Evolutionary conservation across 495 filamentous ascomycete species (phyloP).

Genomic region (Podospora comata): DNA sequence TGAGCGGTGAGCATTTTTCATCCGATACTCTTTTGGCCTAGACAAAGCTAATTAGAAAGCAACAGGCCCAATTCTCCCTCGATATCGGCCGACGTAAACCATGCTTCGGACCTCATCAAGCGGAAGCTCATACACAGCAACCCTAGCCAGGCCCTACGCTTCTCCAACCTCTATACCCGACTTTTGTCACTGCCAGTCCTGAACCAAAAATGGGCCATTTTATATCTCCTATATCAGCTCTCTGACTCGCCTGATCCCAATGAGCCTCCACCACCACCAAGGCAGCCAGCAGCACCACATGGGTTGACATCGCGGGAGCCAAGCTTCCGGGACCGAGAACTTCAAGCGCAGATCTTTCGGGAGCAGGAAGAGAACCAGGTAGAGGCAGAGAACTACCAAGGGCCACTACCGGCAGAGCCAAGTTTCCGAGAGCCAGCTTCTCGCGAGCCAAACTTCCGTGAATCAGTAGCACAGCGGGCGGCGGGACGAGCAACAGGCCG

Average conservation of each 20-base stretch:
- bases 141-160: conserved; percentile 80
- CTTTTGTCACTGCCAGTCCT: conserved; percentile 87
- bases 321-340: conserved; percentile 4
- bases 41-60: not conserved
- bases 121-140: conserved; percentile 73
- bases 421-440: not conserved
- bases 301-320: conserved; percentile 1
- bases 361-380: not conserved
- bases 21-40: not conserved
- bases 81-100: conserved; percentile 67
- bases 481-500: not conserved
- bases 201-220: conserved; percentile 92
- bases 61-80: conserved; percentile 32
- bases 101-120: conserved; percentile 88
- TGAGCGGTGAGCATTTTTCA: conserved; percentile 39
- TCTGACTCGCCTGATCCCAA: conserved; percentile 57
- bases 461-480: conserved; percentile 1
- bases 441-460: conserved; percentile 3
- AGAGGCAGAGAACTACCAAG: not conserved
- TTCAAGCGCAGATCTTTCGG: not conserved
- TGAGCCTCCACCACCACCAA: conserved; percentile 31
- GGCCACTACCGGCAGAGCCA: not conserved
- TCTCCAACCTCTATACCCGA: conserved; percentile 82
- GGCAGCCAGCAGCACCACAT: not conserved
- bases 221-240: conserved; percentile 84